These are phyloP conservation scores for Sphagnum tenellum DNA, from an alignment of 225 moss, liverwort and hornwort species.

Conservation along the genomic window DNA sequence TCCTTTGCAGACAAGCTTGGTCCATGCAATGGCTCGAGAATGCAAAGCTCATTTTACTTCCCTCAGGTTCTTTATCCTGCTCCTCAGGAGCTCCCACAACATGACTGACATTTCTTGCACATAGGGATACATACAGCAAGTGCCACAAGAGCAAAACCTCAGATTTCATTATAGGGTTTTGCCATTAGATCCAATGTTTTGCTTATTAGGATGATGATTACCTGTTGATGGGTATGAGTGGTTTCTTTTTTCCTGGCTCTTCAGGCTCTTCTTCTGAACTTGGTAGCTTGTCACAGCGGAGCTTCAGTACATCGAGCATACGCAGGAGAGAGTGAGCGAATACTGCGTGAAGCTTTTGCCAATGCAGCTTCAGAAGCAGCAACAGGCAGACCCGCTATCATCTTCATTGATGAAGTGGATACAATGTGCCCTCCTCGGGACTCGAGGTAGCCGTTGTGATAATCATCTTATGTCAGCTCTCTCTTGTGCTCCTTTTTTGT, in stretches of 20 bases:
- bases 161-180: too few relatives aligned
- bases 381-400: constrained; percentile 75
- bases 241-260: not conserved
- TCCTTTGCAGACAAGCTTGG: constrained; percentile 74
- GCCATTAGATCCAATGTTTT: not conserved
- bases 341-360: constrained; percentile 68
- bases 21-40: constrained; percentile 78
- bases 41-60: constrained; percentile 74
- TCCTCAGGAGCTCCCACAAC: not conserved
- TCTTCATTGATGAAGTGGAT: constrained; percentile 96
- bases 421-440: constrained; percentile 88
- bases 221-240: not conserved
- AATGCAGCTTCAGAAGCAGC: constrained; percentile 62
- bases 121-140: too few relatives aligned
- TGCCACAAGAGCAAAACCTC: too few relatives aligned
- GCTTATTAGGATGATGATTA: constrained; percentile 1
- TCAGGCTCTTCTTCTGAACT: not conserved
- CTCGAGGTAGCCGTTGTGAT: constrained; percentile 38
- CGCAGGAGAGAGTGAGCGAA: constrained; percentile 88
- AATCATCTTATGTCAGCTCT: too few relatives aligned
- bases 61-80: constrained; percentile 38
- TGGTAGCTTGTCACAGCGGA: constrained; percentile 37
- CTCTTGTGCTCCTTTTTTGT: too few relatives aligned
- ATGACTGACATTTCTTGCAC: too few relatives aligned
- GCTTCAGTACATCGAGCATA: constrained; percentile 75